Conservation (phyloP, 2,329 filamentous ascomycete genomes). For the Hirsutella rhossiliensis region DNA sequence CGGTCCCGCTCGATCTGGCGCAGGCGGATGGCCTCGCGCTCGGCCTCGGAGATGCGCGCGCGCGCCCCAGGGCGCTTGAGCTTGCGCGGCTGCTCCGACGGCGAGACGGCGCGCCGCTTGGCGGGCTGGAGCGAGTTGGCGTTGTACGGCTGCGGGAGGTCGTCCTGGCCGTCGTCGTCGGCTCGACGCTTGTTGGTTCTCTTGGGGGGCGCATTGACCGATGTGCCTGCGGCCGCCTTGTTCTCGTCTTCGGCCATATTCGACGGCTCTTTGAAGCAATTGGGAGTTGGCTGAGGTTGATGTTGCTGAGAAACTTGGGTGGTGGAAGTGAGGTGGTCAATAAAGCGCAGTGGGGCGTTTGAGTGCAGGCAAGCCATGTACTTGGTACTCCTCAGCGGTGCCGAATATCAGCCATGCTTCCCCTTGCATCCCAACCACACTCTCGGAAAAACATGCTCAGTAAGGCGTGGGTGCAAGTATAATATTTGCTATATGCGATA, state of each 20-base stretch:
- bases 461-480: too few relatives aligned
- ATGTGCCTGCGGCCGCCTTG: neutral
- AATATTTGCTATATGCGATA: too few relatives aligned
- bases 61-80: constrained; percentile 57
- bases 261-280: too few relatives aligned
- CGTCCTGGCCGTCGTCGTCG: constrained; percentile 24
- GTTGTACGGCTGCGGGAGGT: constrained; percentile 48
- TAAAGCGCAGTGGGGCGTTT: too few relatives aligned
- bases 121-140: constrained; percentile 45
- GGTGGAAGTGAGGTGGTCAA: too few relatives aligned
- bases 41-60: constrained; percentile 53
- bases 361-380: too few relatives aligned
- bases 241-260: constrained; percentile 1
- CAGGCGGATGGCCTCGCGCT: constrained; percentile 55
- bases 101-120: constrained; percentile 44
- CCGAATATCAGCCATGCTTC: too few relatives aligned
- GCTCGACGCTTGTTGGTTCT: constrained; percentile 18
- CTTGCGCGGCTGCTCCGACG: constrained; percentile 47
- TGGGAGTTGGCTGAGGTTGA: too few relatives aligned
- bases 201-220: neutral
- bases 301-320: too few relatives aligned
- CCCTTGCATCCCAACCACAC: too few relatives aligned
- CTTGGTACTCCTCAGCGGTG: too few relatives aligned
- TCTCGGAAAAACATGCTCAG: too few relatives aligned
- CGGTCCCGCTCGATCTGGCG: constrained; percentile 46